Evolutionary conservation across 1,284 basidiomycete genomes (phyloP), one percentile per base, ranked within the genome.

Genomic region (Melampsora larici-populina): DNA sequence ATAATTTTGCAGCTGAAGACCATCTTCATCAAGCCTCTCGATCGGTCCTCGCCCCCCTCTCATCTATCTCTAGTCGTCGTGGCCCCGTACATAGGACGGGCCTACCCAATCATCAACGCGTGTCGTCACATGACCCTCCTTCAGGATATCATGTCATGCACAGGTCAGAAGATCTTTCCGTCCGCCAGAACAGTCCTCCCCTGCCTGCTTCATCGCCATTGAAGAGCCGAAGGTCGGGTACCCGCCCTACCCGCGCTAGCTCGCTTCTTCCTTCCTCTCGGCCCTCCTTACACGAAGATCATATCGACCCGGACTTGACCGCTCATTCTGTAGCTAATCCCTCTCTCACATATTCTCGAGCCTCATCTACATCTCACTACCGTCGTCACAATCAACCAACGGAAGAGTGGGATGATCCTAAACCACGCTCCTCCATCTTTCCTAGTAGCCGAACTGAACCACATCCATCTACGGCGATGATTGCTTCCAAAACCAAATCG

Each of bases 1-100:
- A 51, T 48, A 48, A 74, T 8, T n/a, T 58, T 26, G 46, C 65
- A 2, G 18, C 13, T 33, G n/a, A 13, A 24, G n/a, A 24, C 29
- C 33, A 40, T 43, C 24, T 24, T n/a, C 21, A 21, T 49, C 58
- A 74, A 33, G 1, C 46, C 48, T n/a, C 63, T 36, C 43, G 43
- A 33, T 31, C 51, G 6, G 43, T 21, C 51, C 29, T 62, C 17
- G 65, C 71, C 15, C 63, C 62, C 26, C 51, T 24, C 18, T 18
- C 40, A n/a, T 64, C 71, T 29, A 18, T 26, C 36, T 29, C 17
- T 24, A 62, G 43, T 29, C 71, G 51, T 21, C 70, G 64, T 24
- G 46, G 29, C 40, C 49, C 72, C 26, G 49, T 63, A 36, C 58
- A 48, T 18, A 31, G 8, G 5, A 51, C 18, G 8, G 26, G 55